Evolutionary conservation across 345 rosid genomes (phyloP).

Genomic region (Brassica cretica): DNA sequence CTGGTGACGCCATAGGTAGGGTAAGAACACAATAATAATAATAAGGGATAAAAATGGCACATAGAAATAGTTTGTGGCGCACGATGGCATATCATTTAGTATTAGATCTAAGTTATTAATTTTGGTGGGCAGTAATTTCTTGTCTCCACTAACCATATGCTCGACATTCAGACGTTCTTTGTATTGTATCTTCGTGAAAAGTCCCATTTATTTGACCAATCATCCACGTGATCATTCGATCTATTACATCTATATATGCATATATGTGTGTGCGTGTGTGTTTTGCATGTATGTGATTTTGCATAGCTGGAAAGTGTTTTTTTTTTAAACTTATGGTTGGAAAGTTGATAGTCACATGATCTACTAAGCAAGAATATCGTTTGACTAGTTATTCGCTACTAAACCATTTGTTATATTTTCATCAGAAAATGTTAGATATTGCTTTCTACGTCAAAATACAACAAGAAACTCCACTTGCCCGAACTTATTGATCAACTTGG

Average conservation of each 20-base stretch:
- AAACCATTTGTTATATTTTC: background rate
- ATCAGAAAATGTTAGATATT: slow-evolving; percentile 15
- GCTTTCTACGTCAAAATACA: slow-evolving; percentile 28
- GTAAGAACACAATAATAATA: slow-evolving; percentile 45
- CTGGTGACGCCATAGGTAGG: slow-evolving; percentile 48
- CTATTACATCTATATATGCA: background rate
- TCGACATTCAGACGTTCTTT: slow-evolving; percentile 20
- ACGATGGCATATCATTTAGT: slow-evolving; percentile 32
- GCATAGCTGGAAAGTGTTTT: background rate
- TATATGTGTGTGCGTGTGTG: background rate
- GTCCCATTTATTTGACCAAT: slow-evolving; percentile 9
- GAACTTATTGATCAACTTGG: slow-evolving; percentile 40
- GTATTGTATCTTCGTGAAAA: slow-evolving; percentile 7
- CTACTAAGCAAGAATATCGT: slow-evolving; percentile 6
- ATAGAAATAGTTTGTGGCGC: slow-evolving; percentile 29
- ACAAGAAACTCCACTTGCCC: slow-evolving; percentile 39
- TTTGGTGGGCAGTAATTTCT: slow-evolving; percentile 39
- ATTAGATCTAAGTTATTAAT: slow-evolving; percentile 8
- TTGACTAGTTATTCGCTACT: background rate
- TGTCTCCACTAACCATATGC: slow-evolving; percentile 39
- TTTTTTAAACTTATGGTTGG: too few species aligned
- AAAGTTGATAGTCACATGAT: slow-evolving; percentile 14
- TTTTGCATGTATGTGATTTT: slow-evolving; percentile 16
- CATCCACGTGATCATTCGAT: slow-evolving; percentile 29
- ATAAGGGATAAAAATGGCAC: slow-evolving; percentile 23